A percentile compares a stretch with the other conserved stretches of the same genome.
phyloP scores from a whole-genome alignment of 2,329 filamentous ascomycete genomes.

The Parastagonospora nodorum region DNA sequence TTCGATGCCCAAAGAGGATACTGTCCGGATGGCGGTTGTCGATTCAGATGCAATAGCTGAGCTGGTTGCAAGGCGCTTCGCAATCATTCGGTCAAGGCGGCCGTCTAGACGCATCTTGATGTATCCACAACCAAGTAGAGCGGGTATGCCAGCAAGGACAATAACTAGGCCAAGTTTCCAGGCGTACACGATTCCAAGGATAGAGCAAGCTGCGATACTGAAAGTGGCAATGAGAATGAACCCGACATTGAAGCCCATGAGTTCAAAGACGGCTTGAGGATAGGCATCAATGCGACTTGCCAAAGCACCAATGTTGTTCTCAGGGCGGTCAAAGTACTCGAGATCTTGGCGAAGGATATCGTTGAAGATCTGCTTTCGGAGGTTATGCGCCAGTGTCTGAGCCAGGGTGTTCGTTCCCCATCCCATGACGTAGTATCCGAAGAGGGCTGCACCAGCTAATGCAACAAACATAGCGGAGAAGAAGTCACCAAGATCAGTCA shows the following conservation, averaged over 20 bases:
- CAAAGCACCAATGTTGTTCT: constrained; percentile 84
- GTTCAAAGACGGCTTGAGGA: constrained; percentile 47
- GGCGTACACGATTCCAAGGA: constrained; percentile 14
- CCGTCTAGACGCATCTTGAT: constrained; percentile 80
- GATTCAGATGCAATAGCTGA: constrained; percentile 58
- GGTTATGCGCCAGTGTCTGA: constrained; percentile 9
- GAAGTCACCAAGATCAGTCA: constrained; percentile 19
- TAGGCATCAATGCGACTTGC: constrained; percentile 61
- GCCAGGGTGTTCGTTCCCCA: constrained; percentile 68
- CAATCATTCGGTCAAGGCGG: constrained; percentile 50
- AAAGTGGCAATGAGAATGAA: constrained; percentile 12
- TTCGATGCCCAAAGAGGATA: constrained; percentile 85
- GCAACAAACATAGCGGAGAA: constrained; percentile 32
- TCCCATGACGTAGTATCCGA: constrained; percentile 56
- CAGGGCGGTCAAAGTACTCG: constrained; percentile 82
- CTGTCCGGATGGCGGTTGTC: constrained; percentile 72
- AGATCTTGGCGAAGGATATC: constrained; percentile 82
- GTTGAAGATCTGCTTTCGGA: constrained; percentile 13
- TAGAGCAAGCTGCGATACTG: constrained; percentile 9
- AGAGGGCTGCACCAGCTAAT: constrained; percentile 18
- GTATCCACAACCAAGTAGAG: constrained; percentile 43
- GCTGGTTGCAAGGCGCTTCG: constrained; percentile 68
- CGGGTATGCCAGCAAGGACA: constrained; percentile 13
- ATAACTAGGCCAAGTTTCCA: constrained; percentile 21
- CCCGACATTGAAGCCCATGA: constrained; percentile 19